Base-by-base conservation (phyloP, 305 asterid species). In the Fraxinus angustifolia region DNA sequence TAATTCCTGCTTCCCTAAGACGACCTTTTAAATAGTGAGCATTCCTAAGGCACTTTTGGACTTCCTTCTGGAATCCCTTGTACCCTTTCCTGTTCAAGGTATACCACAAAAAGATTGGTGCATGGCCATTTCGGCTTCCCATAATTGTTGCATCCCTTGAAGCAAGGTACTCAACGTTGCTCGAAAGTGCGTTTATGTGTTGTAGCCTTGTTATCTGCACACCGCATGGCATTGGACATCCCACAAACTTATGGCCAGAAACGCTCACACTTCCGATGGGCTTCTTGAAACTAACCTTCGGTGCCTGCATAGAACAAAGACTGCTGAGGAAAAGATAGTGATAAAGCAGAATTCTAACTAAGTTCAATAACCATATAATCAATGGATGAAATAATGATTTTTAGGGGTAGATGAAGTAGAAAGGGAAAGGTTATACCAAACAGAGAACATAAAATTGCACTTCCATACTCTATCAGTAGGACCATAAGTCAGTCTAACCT, bases 211-310 rank as follows among this genome's bases (percentile, higher is more conserved):
- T 93, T 77, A 93, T 53, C 78, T 94, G 97, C 58, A 93, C 94
- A 48, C 98, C 98, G 73, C 98, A 92, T 7, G 98, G 97, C 98
- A 92, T 93, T 77, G 98, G 97, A 83, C 97, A 93, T 33, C 98
- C 98, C 75, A 94, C 96, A 65, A 94, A 91, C 88, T 94, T 94
- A 91, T 94, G 98, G n/a, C 97, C 97, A 23, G 98, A 94, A 40
- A 94, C 98, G 26, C 97, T 93, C 21, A 93, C 96, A 78, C 97
- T 94, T 81, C 98, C 98, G 33, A 94, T 94, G 40, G 98, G 98
- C 87, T 94, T 93, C 89, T 92, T 91, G 94, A 94, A 94, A 35
- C 88, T 50, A 36, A 94, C 97, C 79, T 92, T 91, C 34, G 98
- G 98, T 83, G 96, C 98, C 98, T 94, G 93, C 75, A 85, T 60